Base-by-base conservation (phyloP, 768 basidiomycete genomes). In the Cystobasidium ongulense region DNA sequence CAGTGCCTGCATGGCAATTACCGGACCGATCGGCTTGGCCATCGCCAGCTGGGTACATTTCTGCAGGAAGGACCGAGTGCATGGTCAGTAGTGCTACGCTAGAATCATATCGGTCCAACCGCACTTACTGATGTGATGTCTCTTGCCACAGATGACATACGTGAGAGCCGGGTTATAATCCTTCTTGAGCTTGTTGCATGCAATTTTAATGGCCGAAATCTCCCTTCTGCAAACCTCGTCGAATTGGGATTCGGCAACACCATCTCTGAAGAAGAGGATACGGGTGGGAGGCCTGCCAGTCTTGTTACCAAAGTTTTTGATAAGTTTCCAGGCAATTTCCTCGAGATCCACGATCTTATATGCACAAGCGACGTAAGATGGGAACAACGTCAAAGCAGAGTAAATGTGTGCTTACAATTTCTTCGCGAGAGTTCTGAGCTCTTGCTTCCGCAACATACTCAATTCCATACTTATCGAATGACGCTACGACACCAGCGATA, bases 401-500 rank as follows among this genome's bases (percentile, higher is more conserved):
- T 17, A 52, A 38, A 52, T 11, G 10, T 4, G 13, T n/a, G 27
- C 68, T 39, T 38, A 71, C 68, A 5, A 59, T 72, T 33, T 75
- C 74, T 33, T 62, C 53, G 13, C 74, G 75, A 53, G 39, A 18
- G 25, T n/a, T 27, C 41, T 76, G 77, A 0, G 75, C 63, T 27
- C 75, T n/a, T 25, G 70, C 72, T 29, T 74, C 62, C 10, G 76
- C 70, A 5, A 36, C 39, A 74, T 78, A 78, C 25, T 35, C 10
- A 53, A 50, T 59, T 21, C 27, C 62, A n/a, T 43, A 7, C 0
- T 23, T 13, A 66, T 78, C 76, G 39, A 67, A 70, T 0, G 72
- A 62, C n/a, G 61, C 77, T 39, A 78, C 77, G 33, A 76, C 18
- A 5, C 71, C 71, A 4, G 76, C 73, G 64, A 76, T 67, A 0